Evolutionary conservation across 2,329 filamentous ascomycete species (phyloP), one percentile per base, ranked within the genome.

Genomic region (Clonostachys solani): DNA sequence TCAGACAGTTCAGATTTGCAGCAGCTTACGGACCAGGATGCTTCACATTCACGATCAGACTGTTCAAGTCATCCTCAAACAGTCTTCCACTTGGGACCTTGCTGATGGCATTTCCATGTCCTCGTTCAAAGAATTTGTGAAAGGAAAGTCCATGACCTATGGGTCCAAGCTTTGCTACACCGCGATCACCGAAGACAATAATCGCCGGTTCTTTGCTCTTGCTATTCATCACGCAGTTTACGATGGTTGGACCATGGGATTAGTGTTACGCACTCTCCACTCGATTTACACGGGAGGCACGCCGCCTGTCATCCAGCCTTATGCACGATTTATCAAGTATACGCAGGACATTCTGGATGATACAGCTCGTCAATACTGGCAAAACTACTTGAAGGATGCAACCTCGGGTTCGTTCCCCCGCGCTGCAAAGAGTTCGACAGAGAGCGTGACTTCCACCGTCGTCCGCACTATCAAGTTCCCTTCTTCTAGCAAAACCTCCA

Each of bases 211-310:
- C 9, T 56, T 60, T 6, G 64, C 78, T 12, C 46, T 89, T 41
- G 74, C 85, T 12, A 71, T 95, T 1, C 91, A 95, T 59, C 92
- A 96, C 64, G 83, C 89, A 1, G 62, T 95, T 1, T 96, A 95
- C 59, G 92, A 96, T 63, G 91, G 91, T n/a, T 96, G 92, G 92
- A 92, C 89, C 0, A 77, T 91, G 59, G 87, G 96, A 44, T 70
- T 92, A 29, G 52, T 54, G 52, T 51, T n/a, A 15, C 48, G 36
- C 33, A 34, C 10, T 38, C 43, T 56, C 0, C 43, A 50, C 12
- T 16, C 46, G 7, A 34, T 43, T n/a, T 33, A 33, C 1, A 35
- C 50, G 65, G 95, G 1, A 55, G 88, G 13, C 68, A 75, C 23
- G 18, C 33, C 16, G 29, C 29, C 42, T 38, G 13, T 17, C 5